A percentile compares a stretch with the other conserved stretches of the same genome.
These are phyloP conservation scores for Dactylellina haptotyla DNA, from an alignment of 2,329 filamentous ascomycete species.

Conservation along the genomic window DNA sequence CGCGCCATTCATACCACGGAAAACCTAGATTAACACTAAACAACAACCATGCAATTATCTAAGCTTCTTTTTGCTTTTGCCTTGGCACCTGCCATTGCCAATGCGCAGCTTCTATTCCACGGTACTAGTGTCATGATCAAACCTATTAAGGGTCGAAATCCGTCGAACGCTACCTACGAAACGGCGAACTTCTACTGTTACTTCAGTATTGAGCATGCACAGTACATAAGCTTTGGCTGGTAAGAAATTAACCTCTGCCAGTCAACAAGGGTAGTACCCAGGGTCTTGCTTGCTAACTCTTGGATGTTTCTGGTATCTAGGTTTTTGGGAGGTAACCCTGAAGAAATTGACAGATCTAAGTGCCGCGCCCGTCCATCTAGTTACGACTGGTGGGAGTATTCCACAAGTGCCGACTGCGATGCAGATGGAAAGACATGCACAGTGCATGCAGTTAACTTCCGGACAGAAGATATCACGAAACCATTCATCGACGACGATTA, in stretches of 20 bases:
- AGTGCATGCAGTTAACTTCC: slow-evolving; percentile 24
- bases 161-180: slow-evolving; percentile 29
- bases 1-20: neutral
- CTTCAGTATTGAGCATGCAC: slow-evolving; percentile 23
- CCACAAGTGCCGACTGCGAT: slow-evolving; percentile 19
- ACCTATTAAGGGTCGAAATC: slow-evolving; percentile 18
- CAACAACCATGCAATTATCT: slow-evolving; percentile 3
- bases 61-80: neutral
- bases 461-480: neutral
- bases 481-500: slow-evolving; percentile 33
- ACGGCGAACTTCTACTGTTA: slow-evolving; percentile 36
- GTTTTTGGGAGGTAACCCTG: slow-evolving; percentile 26
- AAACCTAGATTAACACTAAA: neutral
- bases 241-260: neutral
- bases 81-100: neutral
- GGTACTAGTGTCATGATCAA: slow-evolving; percentile 28
- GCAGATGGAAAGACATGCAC: slow-evolving; percentile 19
- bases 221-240: slow-evolving; percentile 34
- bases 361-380: slow-evolving; percentile 18
- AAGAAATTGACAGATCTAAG: slow-evolving; percentile 9
- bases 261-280: neutral
- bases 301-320: neutral
- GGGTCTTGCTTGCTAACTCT: neutral
- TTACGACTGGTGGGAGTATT: slow-evolving; percentile 36
- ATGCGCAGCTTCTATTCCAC: slow-evolving; percentile 19